Evolutionary conservation across 805 yeast species (phyloP).

Genomic region (Sungouiozyma ichnusensis): DNA sequence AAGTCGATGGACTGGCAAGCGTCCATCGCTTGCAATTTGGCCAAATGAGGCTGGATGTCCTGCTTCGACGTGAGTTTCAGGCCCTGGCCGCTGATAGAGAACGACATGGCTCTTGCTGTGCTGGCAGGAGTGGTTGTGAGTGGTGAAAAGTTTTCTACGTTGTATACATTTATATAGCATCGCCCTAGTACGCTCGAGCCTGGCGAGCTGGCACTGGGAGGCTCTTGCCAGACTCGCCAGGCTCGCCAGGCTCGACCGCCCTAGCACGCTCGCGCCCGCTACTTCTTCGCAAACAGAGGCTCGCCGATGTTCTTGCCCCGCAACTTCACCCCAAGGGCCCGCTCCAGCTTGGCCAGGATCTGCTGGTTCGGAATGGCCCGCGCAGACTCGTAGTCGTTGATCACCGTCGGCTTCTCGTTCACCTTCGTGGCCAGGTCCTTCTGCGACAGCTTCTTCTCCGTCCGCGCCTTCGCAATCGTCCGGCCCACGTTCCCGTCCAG

Average conservation of each 20-base stretch:
- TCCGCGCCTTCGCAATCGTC: constrained; percentile 75
- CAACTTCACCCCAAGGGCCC: constrained; percentile 87
- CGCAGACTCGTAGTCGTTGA: constrained; percentile 95
- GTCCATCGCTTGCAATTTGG: constrained; percentile 36
- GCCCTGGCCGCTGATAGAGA: constrained; percentile 64
- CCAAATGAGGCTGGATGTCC: constrained; percentile 64
- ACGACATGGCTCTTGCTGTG: constrained; percentile 27
- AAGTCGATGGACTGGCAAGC: constrained; percentile 53
- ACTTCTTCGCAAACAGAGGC: constrained; percentile 51
- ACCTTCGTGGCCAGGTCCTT: constrained; percentile 93
- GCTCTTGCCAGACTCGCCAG: not conserved
- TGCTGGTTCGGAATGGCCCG: constrained; percentile 96
- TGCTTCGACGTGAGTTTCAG: constrained; percentile 60
- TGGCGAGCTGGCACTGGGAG: not conserved
- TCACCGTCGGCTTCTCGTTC: constrained; percentile 90
- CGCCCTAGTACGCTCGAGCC: no score
- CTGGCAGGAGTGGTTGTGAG: no score
- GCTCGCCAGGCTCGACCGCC: not conserved
- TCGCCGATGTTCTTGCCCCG: constrained; percentile 94
- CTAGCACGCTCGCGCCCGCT: not conserved
- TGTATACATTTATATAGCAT: not conserved
- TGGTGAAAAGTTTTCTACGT: constrained; percentile 23
- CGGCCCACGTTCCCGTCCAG: constrained; percentile 77
- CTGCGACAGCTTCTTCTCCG: constrained; percentile 81
- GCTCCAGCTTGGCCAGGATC: constrained; percentile 80